Conservation (phyloP, 2,329 filamentous ascomycete genomes). For the Rhinocladiella similis region DNA sequence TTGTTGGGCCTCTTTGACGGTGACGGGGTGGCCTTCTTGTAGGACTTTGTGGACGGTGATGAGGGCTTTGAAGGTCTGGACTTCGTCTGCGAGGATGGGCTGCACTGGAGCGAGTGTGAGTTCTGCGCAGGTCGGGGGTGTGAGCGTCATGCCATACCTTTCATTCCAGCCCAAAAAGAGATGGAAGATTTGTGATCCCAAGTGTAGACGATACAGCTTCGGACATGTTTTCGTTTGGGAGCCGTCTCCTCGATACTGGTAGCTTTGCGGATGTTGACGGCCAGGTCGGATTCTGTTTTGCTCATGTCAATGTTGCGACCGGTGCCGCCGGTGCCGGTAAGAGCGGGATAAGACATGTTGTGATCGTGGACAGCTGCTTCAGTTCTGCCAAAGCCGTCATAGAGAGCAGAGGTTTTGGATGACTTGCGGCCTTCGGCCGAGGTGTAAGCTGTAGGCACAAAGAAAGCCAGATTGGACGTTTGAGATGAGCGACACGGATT, state of each 20-base stretch:
- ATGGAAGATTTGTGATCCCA: conserved; percentile 97
- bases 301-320: conserved; percentile 29
- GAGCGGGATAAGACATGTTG: conserved; percentile 26
- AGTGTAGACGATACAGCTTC: conserved; percentile 96
- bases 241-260: conserved; percentile 57
- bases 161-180: conserved; percentile 97
- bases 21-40: conserved; percentile 90
- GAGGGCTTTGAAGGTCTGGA: conserved; percentile 97
- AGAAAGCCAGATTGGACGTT: conserved; percentile 24
- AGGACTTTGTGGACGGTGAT: conserved; percentile 97
- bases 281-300: conserved; percentile 61
- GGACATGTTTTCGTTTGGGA: conserved; percentile 76
- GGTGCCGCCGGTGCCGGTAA: conserved; percentile 16
- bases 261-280: conserved; percentile 67
- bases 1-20: conserved; percentile 82
- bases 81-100: conserved; percentile 96
- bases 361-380: conserved; percentile 8
- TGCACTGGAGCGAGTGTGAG: conserved; percentile 46
- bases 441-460: conserved; percentile 10
- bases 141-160: conserved; percentile 45
- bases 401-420: conserved; percentile 10
- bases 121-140: not conserved
- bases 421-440: conserved; percentile 13
- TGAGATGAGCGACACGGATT: not conserved
- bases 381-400: conserved; percentile 25